A percentile compares a stretch with the other conserved stretches of the same genome.
phyloP scores from a whole-genome alignment of 768 basidiomycete genomes.

The Lepiota venenata region DNA sequence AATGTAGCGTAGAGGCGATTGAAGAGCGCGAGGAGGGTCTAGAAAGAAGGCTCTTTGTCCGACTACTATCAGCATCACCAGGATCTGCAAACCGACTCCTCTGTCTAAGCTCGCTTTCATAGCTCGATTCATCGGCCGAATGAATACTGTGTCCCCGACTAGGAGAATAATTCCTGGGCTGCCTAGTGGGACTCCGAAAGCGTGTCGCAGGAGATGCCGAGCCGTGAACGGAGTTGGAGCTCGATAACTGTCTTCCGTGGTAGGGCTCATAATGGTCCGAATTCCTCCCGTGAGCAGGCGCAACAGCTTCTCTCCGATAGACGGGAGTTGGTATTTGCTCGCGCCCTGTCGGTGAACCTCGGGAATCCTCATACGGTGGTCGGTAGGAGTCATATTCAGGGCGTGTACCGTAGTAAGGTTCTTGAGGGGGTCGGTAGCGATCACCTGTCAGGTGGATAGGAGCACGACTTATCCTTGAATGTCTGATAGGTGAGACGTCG shows the following conservation, averaged over 20 bases:
- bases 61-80: conserved; percentile 16
- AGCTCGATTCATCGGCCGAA: not conserved
- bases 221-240: too few species aligned
- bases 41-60: conserved; percentile 22
- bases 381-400: conserved; percentile 48
- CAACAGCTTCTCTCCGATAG: conserved; percentile 24
- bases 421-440: conserved; percentile 46
- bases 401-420: conserved; percentile 29
- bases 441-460: conserved; percentile 31
- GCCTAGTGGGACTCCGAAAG: not conserved
- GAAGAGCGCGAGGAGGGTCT: conserved; percentile 55
- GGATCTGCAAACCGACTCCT: conserved; percentile 13
- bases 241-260: not conserved
- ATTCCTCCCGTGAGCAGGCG: conserved; percentile 18
- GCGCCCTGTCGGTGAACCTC: conserved; percentile 21
- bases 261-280: conserved; percentile 24
- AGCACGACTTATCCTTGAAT: conserved; percentile 28
- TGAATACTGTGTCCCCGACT: not conserved
- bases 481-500: conserved; percentile 35
- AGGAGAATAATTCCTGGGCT: not conserved
- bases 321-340: conserved; percentile 16
- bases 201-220: conserved; percentile 1
- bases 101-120: conserved; percentile 1
- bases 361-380: conserved; percentile 37
- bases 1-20: conserved; percentile 49